Evolutionary conservation across 805 yeast species (phyloP), one percentile per base, ranked within the genome.

Genomic region (Starmerella floris): DNA sequence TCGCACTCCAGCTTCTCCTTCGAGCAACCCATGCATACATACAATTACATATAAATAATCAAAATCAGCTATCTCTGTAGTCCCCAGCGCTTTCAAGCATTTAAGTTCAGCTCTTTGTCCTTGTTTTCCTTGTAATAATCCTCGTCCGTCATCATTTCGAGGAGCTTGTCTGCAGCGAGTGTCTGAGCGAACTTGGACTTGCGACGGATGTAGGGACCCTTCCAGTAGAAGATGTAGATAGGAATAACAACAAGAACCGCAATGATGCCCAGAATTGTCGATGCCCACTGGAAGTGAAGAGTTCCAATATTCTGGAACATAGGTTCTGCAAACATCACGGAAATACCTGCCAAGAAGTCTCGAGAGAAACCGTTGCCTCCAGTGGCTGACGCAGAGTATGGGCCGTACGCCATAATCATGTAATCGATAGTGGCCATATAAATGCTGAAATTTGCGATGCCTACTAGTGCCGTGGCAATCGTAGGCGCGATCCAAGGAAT

Each of bases 401-500:
- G 65, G 9, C 68, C 68, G 44, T 65, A 65, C 5, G 67, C 63
- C 3, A 65, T 63, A 16, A 64, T 59, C 68, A 65, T 65, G 43
- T 64, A 65, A 53, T 65, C 68, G 37, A 65, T 63, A 16, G 69
- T 65, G n/a, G 67, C 57, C 68, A 64, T 64, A 53, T 65, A 65
- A 42, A 65, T 65, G 35, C 64, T 54, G 52, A 48, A 65, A 47
- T 65, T 65, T 5, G 69, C 69, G 35, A 63, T 57, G 21, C 63
- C 69, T 41, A 65, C 63, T 35, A 60, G 43, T n/a, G 52, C 48
- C 10, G 63, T 53, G 43, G 63, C 64, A n/a, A 65, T 52, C 55
- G 65, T 57, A 8, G 68, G 66, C 2, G 63, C 68, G 20, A 65
- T 63, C 68, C 68, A 65, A n/a, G 63, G 67, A 25, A 46, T 46